A percentile compares a stretch with the other conserved stretches of the same genome.
These are phyloP conservation scores for Raphanus sativus DNA, from an alignment of 345 rosid species.

Conservation along the genomic window DNA sequence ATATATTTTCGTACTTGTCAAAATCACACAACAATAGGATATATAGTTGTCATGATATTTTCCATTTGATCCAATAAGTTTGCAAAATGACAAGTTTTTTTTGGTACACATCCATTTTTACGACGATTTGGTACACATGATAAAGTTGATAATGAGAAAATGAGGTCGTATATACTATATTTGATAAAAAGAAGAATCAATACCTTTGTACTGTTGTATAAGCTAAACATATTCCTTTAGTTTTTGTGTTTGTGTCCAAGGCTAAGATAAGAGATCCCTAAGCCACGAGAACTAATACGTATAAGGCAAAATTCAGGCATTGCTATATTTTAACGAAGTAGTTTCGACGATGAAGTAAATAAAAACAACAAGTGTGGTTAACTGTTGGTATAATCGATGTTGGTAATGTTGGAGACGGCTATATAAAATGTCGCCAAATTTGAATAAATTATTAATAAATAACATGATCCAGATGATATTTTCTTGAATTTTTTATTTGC, in stretches of 20 bases:
- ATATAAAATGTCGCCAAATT: neutral
- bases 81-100: neutral
- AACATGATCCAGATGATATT: neutral
- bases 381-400: neutral
- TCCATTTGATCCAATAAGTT: neutral
- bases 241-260: neutral
- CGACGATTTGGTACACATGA: neutral
- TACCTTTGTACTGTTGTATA: neutral
- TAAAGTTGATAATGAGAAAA: neutral
- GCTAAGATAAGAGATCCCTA: neutral
- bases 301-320: neutral
- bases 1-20: constrained; percentile 14
- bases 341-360: neutral
- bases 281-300: neutral
- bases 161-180: neutral
- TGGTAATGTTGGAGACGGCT: neutral
- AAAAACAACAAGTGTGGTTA: neutral
- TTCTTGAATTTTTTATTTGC: neutral
- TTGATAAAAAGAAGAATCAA: neutral
- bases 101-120: neutral
- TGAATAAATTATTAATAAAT: neutral
- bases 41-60: neutral
- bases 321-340: neutral
- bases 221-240: neutral
- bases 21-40: constrained; percentile 16